These are phyloP conservation scores for Dioscorea dumetorum DNA, from an alignment of 106 monocot genomes.

Conservation along the genomic window DNA sequence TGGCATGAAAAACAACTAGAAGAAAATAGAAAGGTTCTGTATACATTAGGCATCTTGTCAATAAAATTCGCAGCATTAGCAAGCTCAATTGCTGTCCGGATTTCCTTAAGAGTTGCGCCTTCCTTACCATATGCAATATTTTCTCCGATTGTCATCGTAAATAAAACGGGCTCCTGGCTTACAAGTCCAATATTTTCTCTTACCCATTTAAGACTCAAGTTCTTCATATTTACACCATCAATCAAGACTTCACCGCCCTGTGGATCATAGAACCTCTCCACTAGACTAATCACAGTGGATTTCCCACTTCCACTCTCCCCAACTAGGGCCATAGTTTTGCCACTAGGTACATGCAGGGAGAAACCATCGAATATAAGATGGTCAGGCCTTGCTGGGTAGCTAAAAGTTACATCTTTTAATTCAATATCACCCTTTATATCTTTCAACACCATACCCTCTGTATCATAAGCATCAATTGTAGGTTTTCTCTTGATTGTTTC, in stretches of 20 bases:
- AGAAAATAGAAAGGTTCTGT: not conserved
- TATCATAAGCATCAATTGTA: conserved; percentile 44
- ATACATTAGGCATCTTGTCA: conserved; percentile 69
- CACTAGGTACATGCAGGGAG: conserved; percentile 56
- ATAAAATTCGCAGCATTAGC: conserved; percentile 88
- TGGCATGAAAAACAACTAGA: not conserved
- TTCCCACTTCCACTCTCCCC: conserved; percentile 89
- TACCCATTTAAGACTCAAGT: conserved; percentile 42
- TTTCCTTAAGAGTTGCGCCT: conserved; percentile 43
- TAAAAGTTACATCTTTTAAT: conserved; percentile 58
- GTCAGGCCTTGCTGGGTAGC: conserved; percentile 73
- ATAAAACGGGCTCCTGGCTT: conserved; percentile 72
- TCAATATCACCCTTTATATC: conserved; percentile 65
- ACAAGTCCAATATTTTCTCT: conserved; percentile 76
- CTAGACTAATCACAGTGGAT: conserved; percentile 27
- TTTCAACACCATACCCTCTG: conserved; percentile 30
- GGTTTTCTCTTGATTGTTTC: conserved; percentile 64
- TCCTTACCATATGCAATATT: conserved; percentile 75
- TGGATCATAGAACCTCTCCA: no score
- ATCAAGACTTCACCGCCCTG: conserved; percentile 18
- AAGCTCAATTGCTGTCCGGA: conserved; percentile 41
- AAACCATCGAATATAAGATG: conserved; percentile 54
- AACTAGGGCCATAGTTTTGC: conserved; percentile 62
- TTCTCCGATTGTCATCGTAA: conserved; percentile 55
- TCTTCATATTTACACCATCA: conserved; percentile 66